phyloP scores from a whole-genome alignment of 257 asterid species.

The Lycium ferocissimum region DNA sequence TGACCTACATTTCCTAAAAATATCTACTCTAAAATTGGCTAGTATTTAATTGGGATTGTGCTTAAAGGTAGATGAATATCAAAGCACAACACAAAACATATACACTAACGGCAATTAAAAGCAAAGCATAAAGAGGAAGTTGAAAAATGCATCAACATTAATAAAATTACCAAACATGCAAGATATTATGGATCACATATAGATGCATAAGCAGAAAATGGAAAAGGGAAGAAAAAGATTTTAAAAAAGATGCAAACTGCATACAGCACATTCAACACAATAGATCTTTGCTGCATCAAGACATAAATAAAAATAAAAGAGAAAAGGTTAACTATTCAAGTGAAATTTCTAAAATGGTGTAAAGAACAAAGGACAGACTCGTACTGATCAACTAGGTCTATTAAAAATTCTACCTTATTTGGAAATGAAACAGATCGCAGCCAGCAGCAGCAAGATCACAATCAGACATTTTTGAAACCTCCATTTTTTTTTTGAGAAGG shows the following conservation, averaged over 20 bases:
- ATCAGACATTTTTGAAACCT: not conserved
- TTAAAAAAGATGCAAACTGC: not conserved
- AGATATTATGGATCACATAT: not conserved
- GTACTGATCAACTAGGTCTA: not conserved
- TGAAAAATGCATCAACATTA: not conserved
- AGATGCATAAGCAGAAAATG: slow-evolving; percentile 5
- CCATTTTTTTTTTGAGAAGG: not conserved
- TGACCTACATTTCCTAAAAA: not conserved
- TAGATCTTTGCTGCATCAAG: too few relatives aligned
- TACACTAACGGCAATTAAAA: not conserved
- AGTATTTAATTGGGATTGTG: not conserved
- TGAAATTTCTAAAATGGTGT: not conserved
- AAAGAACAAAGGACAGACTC: not conserved
- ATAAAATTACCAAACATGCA: slow-evolving; percentile 13
- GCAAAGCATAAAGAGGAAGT: slow-evolving; percentile 7
- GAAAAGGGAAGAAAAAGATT: not conserved
- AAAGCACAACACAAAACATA: not conserved
- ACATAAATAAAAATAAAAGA: not conserved
- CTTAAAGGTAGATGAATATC: slow-evolving; percentile 16
- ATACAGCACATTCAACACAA: not conserved
- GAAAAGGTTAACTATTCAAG: not conserved
- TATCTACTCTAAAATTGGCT: not conserved
- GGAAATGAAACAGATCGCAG: not conserved
- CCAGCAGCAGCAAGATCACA: slow-evolving; percentile 8
- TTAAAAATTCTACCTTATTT: not conserved